Base-by-base conservation (phyloP, 805 yeast genomes). In the Yarrowia sp. region DNA sequence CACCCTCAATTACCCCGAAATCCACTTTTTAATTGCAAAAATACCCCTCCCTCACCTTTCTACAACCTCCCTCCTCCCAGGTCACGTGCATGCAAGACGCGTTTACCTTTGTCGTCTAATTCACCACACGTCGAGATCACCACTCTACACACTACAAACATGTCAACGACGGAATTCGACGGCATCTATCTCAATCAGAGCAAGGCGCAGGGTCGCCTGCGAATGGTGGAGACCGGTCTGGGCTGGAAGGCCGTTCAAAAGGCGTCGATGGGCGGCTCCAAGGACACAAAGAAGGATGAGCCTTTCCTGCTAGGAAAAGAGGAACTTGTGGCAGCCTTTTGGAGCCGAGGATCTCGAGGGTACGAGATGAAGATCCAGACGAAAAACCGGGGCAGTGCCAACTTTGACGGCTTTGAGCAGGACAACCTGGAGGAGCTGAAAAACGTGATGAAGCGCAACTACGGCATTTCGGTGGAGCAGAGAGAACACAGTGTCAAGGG, bases 321-420 rank as follows among this genome's bases (percentile, higher is more conserved):
- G 30, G 97, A 92, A 74, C 79, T 95, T 26, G 81, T 88, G 19
- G 80, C 90, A 36, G 87, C 89, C 3, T 85, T 81, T 70, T 95
- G 99, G 99, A 88, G 96, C 49, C 83, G 98, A 69, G 98, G 97
- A 1, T 85, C 96, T 1, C 83, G 96, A 68, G 98, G 97, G 1
- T 92, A 85, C 75, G 97, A 95, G 76, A 77, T 93, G 68, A 82
- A 96, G 69, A 85, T 95, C 12, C 96, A 90, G 73, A 93, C 99
- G 21, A 91, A 89, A 72, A 89, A 89, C 72, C 85, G 84, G 70
- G 96, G 96, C 41, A 96, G 89, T 21, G 87, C 90, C 8, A 85
- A 85, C 76, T 80, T 95, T 64, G 99, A 95, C 75, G 99, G 99
- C 3, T 95, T 95, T 74, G 96, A 91, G 67, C 83, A 80, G 35